These are phyloP conservation scores for Sclerotinia borealis DNA, from an alignment of 2,329 filamentous ascomycete species.

Conservation along the genomic window DNA sequence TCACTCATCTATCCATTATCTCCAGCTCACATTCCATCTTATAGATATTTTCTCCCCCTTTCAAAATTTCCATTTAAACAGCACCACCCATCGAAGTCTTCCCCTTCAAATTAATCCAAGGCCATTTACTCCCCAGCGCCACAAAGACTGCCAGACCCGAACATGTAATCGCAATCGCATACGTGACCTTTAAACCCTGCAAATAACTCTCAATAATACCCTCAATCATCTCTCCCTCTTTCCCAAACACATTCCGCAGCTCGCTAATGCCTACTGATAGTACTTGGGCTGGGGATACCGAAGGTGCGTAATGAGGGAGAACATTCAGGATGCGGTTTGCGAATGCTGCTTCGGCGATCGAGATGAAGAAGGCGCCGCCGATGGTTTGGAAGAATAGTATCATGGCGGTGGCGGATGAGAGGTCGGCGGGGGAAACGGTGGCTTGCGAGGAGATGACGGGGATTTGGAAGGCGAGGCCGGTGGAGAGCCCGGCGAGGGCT, in stretches of 20 bases:
- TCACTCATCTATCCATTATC: not conserved
- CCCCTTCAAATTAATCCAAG: conserved; percentile 26
- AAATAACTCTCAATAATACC: conserved; percentile 57
- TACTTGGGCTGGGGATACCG: conserved; percentile 35
- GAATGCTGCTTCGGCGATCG: conserved; percentile 43
- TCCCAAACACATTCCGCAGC: conserved; percentile 45
- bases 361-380: conserved; percentile 45
- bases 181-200: conserved; percentile 55
- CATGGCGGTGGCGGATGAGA: conserved; percentile 43
- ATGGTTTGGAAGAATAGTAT: conserved; percentile 44
- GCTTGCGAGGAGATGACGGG: conserved; percentile 35
- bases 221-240: conserved; percentile 39
- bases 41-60: no score
- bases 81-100: conserved; percentile 24
- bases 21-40: not conserved
- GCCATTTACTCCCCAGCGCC: conserved; percentile 35
- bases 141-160: conserved; percentile 37
- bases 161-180: conserved; percentile 50
- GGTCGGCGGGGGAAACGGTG: conserved; percentile 37
- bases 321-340: conserved; percentile 39
- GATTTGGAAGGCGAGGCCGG: conserved; percentile 49
- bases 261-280: conserved; percentile 47
- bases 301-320: conserved; percentile 34
- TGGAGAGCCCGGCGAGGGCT: conserved; percentile 48
- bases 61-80: not conserved